Base-by-base conservation (phyloP, 1,284 basidiomycete genomes). In the Rhodotorula glutinis region DNA sequence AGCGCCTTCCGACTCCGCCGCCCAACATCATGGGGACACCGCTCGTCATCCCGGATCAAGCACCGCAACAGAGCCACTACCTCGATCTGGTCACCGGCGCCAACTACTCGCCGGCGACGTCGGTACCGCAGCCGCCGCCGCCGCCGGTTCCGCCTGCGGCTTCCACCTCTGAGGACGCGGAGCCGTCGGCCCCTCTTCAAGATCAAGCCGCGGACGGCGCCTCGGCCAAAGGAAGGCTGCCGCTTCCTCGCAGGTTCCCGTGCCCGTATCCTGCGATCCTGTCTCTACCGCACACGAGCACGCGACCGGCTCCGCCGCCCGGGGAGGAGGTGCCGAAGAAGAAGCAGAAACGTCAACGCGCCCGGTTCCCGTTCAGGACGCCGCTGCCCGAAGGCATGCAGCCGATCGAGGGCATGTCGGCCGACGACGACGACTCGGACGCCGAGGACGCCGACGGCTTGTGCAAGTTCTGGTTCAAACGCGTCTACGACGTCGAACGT, bases 401-500 rank as follows among this genome's bases (percentile, higher is more conserved):
- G 33, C 33, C 33, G 33, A 38, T 38, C 33, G 53, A 55, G 40
- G 38, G 25, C n/a, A n/a, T n/a, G n/a, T n/a, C n/a, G n/a, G 30
- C 33, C 3, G 57, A 25, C 14, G 56, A 21, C 11, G 55, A 56
- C 1, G 51, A 13, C 5, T 55, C 51, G 1, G 63, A 30, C 25
- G 53, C 43, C 27, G 43, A 55, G 4, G 61, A 68, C 21, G 54
- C 19, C 21, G 60, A 62, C n/a, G 62, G 59, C 2, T n/a, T 40
- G 40, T 73, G 72, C 53, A 10, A 27, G 41, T 73, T 54, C 33
- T 59, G 60, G 64, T 73, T 71, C 56, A 63, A 65, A 49, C 57
- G 69, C 29, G 53, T 65, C 4, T 73, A 73, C 46, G 72, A 73
- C 40, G 64, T 73, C 30, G 69, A 73, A 46, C 33, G 72, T 25